phyloP scores from a whole-genome alignment of 1,284 basidiomycete species.

The Apiotrichum gracile region DNA sequence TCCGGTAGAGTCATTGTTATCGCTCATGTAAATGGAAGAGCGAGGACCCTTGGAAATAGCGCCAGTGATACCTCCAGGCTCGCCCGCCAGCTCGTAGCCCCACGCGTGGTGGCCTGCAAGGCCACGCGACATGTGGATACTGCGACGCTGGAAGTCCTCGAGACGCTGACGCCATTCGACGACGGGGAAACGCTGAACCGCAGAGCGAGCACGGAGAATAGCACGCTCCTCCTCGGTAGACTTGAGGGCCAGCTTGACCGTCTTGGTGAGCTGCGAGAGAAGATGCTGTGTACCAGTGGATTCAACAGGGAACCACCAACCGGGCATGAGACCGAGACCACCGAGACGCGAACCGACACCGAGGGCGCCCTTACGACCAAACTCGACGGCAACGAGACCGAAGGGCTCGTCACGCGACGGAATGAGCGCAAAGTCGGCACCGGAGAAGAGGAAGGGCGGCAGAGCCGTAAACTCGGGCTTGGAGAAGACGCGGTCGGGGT shows the following conservation, averaged over 20 bases:
- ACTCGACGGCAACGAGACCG: constrained; percentile 88
- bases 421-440: constrained; percentile 88
- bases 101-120: constrained; percentile 68
- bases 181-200: constrained; percentile 89
- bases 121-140: constrained; percentile 64
- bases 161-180: constrained; percentile 91
- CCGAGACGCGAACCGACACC: constrained; percentile 88
- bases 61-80: background rate
- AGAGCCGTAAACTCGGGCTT: constrained; percentile 90
- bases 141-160: constrained; percentile 86
- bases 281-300: constrained; percentile 83
- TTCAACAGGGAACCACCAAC: constrained; percentile 97
- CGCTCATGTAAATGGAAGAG: constrained; percentile 27
- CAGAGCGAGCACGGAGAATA: constrained; percentile 81
- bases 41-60: background rate
- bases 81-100: constrained; percentile 47
- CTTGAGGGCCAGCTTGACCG: constrained; percentile 85
- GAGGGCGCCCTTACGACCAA: constrained; percentile 87
- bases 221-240: constrained; percentile 84
- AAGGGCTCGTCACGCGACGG: constrained; percentile 92
- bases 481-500: constrained; percentile 84
- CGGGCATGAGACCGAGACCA: constrained; percentile 90
- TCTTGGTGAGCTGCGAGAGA: constrained; percentile 89
- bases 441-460: constrained; percentile 86
- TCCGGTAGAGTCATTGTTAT: constrained; percentile 26